Base-by-base conservation (phyloP, 169 alveolate genomes). In the Plasmodium vivax region DNA sequence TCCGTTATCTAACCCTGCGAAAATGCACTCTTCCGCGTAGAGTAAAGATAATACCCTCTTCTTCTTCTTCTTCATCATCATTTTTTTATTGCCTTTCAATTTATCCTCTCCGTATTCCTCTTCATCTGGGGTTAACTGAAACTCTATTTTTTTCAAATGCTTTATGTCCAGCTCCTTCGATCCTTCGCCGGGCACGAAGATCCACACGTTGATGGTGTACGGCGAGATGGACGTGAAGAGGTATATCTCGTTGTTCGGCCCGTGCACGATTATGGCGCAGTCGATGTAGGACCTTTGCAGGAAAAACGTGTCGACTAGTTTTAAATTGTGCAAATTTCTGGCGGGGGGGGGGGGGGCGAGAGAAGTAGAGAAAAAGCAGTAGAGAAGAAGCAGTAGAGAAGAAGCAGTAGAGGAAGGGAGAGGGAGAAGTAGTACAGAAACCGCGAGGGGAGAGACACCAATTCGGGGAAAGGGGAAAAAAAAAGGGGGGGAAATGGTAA, bases 21-120 rank as follows among this genome's bases (percentile, higher is more conserved):
- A 92, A 71, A 92, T 82, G n/a, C 95, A 92, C 77, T 92, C 95
- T 92, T 92, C 95, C 16, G 95, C 95, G 75, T 92, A 92, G 45
- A 92, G 83, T 56, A 92, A 58, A 6, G 95, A 81, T 51, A 92
- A 43, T 4, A 92, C 88, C 83, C 92, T 71, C 74, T 92, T 92
- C 38, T 92, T 92, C 75, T 75, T 92, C 72, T 82, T 71, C 62
- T 72, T 92, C 38, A 36, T 71, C 62, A 51, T 92, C 38, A 36
- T 38, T 54, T 92, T 92, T 34, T 90, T 90, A 68, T 90, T 90
- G 56, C 58, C 41, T 82, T 83, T 82, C 36, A 72, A 19, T 83
- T 92, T 92, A 10, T 92, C 81, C 10, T 92, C 92, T 51, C 80
- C 74, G 68, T 82, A 92, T n/a, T 54, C 36, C 72, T 92, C 92